Percentiles rank a stretch among this genome's conserved stretches.
These are phyloP conservation scores for Jacaranda copaia DNA, from an alignment of 257 asterid species.

Conservation along the genomic window DNA sequence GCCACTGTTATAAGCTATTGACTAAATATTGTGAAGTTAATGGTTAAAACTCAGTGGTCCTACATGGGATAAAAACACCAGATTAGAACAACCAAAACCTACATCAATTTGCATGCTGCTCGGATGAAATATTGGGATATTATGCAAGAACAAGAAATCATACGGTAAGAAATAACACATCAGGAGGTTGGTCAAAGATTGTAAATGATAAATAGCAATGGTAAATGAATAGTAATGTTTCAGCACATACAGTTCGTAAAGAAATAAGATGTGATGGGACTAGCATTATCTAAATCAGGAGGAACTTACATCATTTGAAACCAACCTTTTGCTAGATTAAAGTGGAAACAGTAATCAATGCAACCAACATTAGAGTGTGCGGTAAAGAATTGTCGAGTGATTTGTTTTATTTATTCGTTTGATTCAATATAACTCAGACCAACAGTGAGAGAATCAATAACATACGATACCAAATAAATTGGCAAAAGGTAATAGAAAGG, in stretches of 20 bases:
- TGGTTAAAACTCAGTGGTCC: too few relatives aligned
- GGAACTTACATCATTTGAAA: neutral
- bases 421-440: too few relatives aligned
- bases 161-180: too few relatives aligned
- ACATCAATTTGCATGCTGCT: neutral
- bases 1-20: neutral
- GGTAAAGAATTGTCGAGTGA: neutral
- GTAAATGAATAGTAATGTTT: neutral
- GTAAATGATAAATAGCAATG: neutral
- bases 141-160: too few relatives aligned
- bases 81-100: neutral
- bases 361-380: neutral
- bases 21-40: neutral
- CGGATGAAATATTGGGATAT: neutral
- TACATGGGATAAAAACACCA: neutral
- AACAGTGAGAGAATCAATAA: too few relatives aligned
- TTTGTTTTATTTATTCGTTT: neutral
- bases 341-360: neutral
- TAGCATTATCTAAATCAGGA: neutral
- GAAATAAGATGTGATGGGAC: conserved; percentile 3
- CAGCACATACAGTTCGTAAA: neutral
- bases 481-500: too few relatives aligned
- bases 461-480: too few relatives aligned
- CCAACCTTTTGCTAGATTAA: neutral
- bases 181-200: neutral